Base-by-base conservation (phyloP, 345 rosid genomes). In the Gossypium australe region DNA sequence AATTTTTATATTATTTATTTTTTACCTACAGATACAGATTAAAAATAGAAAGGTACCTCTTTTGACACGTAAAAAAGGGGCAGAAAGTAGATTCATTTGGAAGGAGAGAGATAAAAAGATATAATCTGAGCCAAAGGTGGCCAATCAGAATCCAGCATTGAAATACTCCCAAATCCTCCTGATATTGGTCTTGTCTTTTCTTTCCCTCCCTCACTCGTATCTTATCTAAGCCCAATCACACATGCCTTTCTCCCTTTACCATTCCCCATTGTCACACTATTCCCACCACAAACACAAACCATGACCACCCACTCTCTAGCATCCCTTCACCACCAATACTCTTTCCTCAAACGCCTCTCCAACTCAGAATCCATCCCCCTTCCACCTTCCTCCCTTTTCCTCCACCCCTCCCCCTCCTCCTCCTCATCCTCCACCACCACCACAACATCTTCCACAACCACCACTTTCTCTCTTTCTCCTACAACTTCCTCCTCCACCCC, bases 71-170 rank as follows among this genome's bases (percentile, higher is more conserved):
- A 5, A 34, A 0, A 34, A 29, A 34, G 5, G 6, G 7, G 41
- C 41, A 34, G 41, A 34, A 34, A 34, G 7, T 34, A 57, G 13
- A 5, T 24, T 13, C 9, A 25, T 25, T 25, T 27, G 56, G 18
- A 27, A 8, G 47, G 22, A 25, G 34, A 8, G 58, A 59, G 64
- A 64, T 44, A 41, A 8, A 20, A 67, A 56, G 71, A 87, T 88
- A 85, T 49, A 68, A 80, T 85, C 94, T 88, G 84, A 88, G 79
- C 92, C 93, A 43, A 59, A 43, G 71, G 66, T 76, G 60, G 49
- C 98, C 98, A 92, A 94, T 94, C 86, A 90, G 74, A 87, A 77
- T 45, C 79, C 84, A 75, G 72, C 84, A 60, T 75, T 60, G 78
- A 43, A 83, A 73, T 82, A 9, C 78, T 77, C 72, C 52, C 70